A percentile compares a stretch with the other conserved stretches of the same genome.
Conservation (phyloP, 1,139 yeast species). For the Arxiozyma heterogenica region DNA sequence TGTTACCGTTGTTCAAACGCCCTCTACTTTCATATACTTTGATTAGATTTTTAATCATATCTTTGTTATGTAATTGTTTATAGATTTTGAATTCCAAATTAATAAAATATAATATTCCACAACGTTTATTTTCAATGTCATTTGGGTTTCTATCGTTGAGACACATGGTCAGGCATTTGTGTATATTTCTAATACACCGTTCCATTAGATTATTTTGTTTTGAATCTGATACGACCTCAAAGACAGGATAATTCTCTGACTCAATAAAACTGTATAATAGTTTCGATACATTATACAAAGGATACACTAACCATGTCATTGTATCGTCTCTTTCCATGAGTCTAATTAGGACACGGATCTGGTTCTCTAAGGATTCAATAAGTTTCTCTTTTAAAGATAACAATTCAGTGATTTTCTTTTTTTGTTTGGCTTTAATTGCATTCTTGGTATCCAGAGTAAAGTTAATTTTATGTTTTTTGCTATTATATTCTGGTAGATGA, state of each 20-base stretch:
- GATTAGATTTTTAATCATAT: conserved; percentile 70
- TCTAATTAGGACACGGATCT: background rate
- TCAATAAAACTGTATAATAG: background rate
- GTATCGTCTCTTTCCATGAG: conserved; percentile 3
- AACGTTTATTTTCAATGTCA: conserved; percentile 42
- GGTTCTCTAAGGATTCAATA: background rate
- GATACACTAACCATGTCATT: conserved; percentile 3
- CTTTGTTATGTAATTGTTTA: conserved; percentile 57
- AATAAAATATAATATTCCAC: conserved; percentile 66
- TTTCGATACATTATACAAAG: background rate
- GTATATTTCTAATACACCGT: conserved; percentile 51
- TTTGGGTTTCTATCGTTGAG: conserved; percentile 67
- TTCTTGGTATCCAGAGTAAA: too few species aligned
- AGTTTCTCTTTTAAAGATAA: background rate
- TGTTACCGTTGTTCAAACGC: background rate
- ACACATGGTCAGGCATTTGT: conserved; percentile 68
- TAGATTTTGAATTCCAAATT: conserved; percentile 66
- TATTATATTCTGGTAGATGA: background rate
- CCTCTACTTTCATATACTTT: conserved; percentile 46
- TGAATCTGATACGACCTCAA: background rate
- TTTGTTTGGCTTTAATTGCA: background rate
- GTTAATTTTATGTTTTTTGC: background rate
- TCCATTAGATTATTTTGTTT: background rate
- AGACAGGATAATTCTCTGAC: background rate
- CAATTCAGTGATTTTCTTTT: background rate